These are phyloP conservation scores for Lactifluus subvellereus DNA, from an alignment of 768 basidiomycete genomes.

Conservation along the genomic window DNA sequence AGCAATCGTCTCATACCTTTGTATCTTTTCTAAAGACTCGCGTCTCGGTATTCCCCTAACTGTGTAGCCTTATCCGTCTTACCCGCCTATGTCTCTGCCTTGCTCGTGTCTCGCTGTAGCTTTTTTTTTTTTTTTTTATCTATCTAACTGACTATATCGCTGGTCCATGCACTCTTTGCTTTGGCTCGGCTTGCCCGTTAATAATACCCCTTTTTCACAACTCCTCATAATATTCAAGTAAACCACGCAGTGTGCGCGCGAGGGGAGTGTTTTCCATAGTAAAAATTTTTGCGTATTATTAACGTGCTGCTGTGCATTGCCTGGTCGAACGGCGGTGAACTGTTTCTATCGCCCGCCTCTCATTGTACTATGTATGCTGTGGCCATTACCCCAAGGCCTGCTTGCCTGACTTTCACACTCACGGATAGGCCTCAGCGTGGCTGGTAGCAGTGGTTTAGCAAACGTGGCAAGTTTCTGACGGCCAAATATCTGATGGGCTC, in stretches of 20 bases:
- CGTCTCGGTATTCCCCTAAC: constrained; percentile 10
- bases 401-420: too few relatives aligned
- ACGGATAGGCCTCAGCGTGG: too few relatives aligned
- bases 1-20: constrained; percentile 4
- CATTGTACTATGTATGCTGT: too few relatives aligned
- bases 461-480: too few relatives aligned
- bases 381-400: too few relatives aligned
- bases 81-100: neutral
- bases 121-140: constrained; percentile 3
- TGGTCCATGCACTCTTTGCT: neutral
- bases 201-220: constrained; percentile 1
- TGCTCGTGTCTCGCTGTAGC: constrained; percentile 12
- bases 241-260: neutral
- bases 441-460: too few relatives aligned
- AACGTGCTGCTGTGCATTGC: neutral
- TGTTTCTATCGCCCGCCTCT: too few relatives aligned
- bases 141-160: neutral
- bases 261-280: neutral
- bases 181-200: neutral
- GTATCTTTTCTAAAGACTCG: constrained; percentile 6
- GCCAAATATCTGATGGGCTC: too few relatives aligned
- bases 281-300: neutral
- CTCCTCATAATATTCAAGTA: neutral
- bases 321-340: neutral
- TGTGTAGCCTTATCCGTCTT: constrained; percentile 19